A percentile compares a stretch with the other conserved stretches of the same genome.
These are phyloP conservation scores for Cercospora zeae-maydis DNA, from an alignment of 2,329 filamentous ascomycete genomes.

Conservation along the genomic window DNA sequence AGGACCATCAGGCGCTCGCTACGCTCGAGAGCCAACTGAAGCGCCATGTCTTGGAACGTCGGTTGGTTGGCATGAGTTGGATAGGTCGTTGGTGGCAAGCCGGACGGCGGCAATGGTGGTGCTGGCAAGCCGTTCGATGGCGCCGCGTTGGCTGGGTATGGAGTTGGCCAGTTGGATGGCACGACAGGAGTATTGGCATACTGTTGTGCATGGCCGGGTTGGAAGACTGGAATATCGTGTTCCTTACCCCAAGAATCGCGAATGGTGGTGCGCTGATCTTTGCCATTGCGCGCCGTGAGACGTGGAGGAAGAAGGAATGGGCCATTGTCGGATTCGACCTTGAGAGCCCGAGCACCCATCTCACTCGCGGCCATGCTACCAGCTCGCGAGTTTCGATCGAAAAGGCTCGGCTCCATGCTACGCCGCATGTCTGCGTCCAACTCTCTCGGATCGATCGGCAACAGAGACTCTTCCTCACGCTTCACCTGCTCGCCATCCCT, in stretches of 20 bases:
- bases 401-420: background rate
- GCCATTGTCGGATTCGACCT: background rate
- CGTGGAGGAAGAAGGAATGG: background rate
- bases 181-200: background rate
- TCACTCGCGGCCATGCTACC: background rate
- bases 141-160: background rate
- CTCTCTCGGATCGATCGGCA: background rate
- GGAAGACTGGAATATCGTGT: background rate
- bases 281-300: background rate
- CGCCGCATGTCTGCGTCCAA: background rate
- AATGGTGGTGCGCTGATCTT: background rate
- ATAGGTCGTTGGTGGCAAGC: background rate
- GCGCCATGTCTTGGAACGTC: background rate
- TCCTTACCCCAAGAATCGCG: background rate
- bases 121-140: background rate
- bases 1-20: background rate
- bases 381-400: background rate
- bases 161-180: background rate
- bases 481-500: background rate
- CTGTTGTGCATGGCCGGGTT: background rate
- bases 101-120: background rate
- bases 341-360: background rate
- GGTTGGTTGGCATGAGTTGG: background rate
- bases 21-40: background rate
- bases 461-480: background rate